These are phyloP conservation scores for Hypoxylon subgilvum DNA, from an alignment of 495 filamentous ascomycete species.

Conservation along the genomic window DNA sequence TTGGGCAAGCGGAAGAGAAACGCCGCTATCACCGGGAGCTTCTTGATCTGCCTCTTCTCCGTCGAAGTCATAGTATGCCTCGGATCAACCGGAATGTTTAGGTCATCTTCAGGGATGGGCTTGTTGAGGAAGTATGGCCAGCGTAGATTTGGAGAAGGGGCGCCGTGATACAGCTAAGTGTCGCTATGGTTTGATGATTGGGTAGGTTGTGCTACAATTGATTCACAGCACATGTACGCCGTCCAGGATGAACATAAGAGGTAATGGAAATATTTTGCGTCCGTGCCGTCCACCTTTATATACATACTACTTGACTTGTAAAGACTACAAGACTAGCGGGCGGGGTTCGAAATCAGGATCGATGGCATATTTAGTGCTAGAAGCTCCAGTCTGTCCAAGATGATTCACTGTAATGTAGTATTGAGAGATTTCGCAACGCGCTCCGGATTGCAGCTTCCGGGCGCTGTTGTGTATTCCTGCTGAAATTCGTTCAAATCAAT, in stretches of 20 bases:
- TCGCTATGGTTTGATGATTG: background rate
- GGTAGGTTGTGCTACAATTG: conserved; percentile 8
- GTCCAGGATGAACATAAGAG: too few relatives aligned
- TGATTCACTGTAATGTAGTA: too few relatives aligned
- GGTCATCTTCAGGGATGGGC: background rate
- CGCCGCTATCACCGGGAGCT: conserved; percentile 59
- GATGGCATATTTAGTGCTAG: too few relatives aligned
- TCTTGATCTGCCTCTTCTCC: conserved; percentile 30
- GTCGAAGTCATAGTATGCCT: conserved; percentile 19
- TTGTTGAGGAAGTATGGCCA: conserved; percentile 1
- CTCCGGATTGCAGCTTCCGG: conserved; percentile 55
- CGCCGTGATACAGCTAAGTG: conserved; percentile 18
- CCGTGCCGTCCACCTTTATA: too few relatives aligned
- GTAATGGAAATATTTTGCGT: too few relatives aligned
- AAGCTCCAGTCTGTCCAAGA: too few relatives aligned
- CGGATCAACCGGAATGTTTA: background rate
- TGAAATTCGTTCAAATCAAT: background rate
- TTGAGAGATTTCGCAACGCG: conserved; percentile 44
- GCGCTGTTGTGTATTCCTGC: background rate
- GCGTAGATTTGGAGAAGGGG: background rate
- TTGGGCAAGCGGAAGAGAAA: conserved; percentile 59
- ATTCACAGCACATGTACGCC: background rate
- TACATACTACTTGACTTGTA: too few relatives aligned
- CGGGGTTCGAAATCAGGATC: too few relatives aligned
- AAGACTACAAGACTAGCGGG: too few relatives aligned